A percentile compares a stretch with the other conserved stretches of the same genome.
Evolutionary conservation across 1,284 basidiomycete species (phyloP).

Genomic region (Heterobasidion parviporum): DNA sequence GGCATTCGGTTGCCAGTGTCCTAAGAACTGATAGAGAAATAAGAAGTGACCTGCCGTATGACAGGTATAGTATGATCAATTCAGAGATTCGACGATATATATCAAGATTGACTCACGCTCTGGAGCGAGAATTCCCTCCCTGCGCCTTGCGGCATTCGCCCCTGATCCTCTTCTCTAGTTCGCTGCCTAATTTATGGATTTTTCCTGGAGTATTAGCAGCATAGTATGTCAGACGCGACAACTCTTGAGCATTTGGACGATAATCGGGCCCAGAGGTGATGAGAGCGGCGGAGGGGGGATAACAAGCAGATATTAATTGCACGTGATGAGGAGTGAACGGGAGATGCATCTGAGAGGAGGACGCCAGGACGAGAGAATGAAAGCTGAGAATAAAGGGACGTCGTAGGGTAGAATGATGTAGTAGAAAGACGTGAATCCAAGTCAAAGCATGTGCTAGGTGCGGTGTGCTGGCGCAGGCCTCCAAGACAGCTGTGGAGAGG

Average conservation of each 20-base stretch:
- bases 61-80: background rate
- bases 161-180: slow-evolving; percentile 74
- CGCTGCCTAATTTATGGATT: slow-evolving; percentile 77
- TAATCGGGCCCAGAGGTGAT: slow-evolving; percentile 74
- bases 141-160: slow-evolving; percentile 64
- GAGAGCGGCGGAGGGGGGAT: slow-evolving; percentile 78
- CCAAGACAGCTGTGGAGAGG: background rate
- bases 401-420: too few relatives aligned
- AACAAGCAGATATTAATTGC: slow-evolving; percentile 84
- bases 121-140: slow-evolving; percentile 65
- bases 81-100: too few relatives aligned
- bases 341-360: slow-evolving; percentile 31
- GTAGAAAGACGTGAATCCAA: too few relatives aligned
- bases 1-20: slow-evolving; percentile 84
- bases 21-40: slow-evolving; percentile 85
- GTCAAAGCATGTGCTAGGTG: too few relatives aligned
- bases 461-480: background rate
- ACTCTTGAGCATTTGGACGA: slow-evolving; percentile 82
- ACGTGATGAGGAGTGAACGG: slow-evolving; percentile 79
- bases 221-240: slow-evolving; percentile 90
- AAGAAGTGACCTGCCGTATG: slow-evolving; percentile 58
- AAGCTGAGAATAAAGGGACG: slow-evolving; percentile 2
- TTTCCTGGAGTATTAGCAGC: slow-evolving; percentile 87
- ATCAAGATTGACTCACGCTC: slow-evolving; percentile 55
- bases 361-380: slow-evolving; percentile 1